Percentiles rank a stretch among this genome's conserved stretches.
Evolutionary conservation across 2,329 filamentous ascomycete genomes (phyloP).

Genomic region (Trichoderma sp.): DNA sequence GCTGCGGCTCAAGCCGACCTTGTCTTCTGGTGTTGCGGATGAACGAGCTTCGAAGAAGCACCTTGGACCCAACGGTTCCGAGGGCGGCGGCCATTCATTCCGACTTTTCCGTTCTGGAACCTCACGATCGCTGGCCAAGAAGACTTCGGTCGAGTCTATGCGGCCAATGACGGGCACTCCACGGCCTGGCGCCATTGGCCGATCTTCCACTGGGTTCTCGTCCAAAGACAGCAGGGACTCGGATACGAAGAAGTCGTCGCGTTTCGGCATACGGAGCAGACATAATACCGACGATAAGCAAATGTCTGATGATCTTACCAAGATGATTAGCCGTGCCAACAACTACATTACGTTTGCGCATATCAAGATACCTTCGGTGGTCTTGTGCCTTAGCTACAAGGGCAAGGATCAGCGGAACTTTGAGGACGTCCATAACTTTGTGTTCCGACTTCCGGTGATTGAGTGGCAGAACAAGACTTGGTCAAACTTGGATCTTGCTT

Average conservation of each 20-base stretch:
- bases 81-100: constrained; percentile 53
- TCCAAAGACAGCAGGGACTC: constrained; percentile 47
- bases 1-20: constrained; percentile 78
- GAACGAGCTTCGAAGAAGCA: constrained; percentile 48
- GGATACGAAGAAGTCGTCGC: constrained; percentile 53
- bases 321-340: constrained; percentile 94
- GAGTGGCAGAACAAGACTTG: constrained; percentile 99
- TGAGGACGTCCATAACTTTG: constrained; percentile 95
- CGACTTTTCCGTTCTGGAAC: constrained; percentile 54
- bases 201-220: constrained; percentile 53
- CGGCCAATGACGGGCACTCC: constrained; percentile 45
- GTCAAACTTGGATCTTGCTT: constrained; percentile 93
- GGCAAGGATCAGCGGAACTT: constrained; percentile 94
- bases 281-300: constrained; percentile 59
- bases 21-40: constrained; percentile 60
- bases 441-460: constrained; percentile 90
- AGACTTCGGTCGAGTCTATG: constrained; percentile 61
- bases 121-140: constrained; percentile 53
- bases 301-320: constrained; percentile 84
- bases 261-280: constrained; percentile 61
- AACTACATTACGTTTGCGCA: constrained; percentile 98
- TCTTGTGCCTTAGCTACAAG: constrained; percentile 94
- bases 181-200: constrained; percentile 48
- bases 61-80: constrained; percentile 53
- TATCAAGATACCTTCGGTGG: constrained; percentile 92